A percentile compares a stretch with the other conserved stretches of the same genome.
phyloP scores from a whole-genome alignment of 148 eudicot genomes.

The Rhododendron simsii region DNA sequence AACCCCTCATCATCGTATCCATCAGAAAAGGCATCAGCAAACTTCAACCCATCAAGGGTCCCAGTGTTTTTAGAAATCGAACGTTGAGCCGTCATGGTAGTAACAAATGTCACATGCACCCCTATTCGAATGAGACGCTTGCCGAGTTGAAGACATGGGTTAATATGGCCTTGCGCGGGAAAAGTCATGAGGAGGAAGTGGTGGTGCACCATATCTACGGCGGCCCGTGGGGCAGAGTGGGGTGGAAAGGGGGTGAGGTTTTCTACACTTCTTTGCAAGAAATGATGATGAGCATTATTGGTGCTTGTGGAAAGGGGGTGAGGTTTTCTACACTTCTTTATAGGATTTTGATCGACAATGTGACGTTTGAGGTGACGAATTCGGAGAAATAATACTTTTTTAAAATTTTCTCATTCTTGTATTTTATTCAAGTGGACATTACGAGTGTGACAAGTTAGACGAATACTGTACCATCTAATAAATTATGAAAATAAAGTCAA shows the following conservation, averaged over 20 bases:
- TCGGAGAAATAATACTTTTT: not conserved
- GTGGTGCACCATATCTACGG: constrained; percentile 5
- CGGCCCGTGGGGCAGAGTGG: not conserved
- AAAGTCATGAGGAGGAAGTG: constrained; percentile 31
- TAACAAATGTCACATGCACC: constrained; percentile 34
- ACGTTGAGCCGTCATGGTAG: constrained; percentile 19
- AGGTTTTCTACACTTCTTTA: not conserved
- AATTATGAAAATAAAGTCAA: no score
- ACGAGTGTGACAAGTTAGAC: not conserved
- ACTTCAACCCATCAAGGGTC: constrained; percentile 24
- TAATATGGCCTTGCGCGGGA: constrained; percentile 54
- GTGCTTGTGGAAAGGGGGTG: not conserved
- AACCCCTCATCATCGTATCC: constrained; percentile 24
- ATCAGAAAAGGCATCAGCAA: constrained; percentile 25
- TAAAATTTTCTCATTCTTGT: not conserved
- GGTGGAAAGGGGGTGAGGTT: not conserved
- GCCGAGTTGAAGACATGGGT: constrained; percentile 54
- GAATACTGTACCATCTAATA: not conserved
- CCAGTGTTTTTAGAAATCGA: not conserved
- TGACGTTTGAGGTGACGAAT: constrained; percentile 1
- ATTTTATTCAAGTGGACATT: not conserved
- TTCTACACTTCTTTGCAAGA: not conserved
- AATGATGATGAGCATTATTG: not conserved
- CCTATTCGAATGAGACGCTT: constrained; percentile 33
- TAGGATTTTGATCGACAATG: not conserved